phyloP scores from a whole-genome alignment of 2,329 filamentous ascomycete species.

The Sarocladium kiliense region DNA sequence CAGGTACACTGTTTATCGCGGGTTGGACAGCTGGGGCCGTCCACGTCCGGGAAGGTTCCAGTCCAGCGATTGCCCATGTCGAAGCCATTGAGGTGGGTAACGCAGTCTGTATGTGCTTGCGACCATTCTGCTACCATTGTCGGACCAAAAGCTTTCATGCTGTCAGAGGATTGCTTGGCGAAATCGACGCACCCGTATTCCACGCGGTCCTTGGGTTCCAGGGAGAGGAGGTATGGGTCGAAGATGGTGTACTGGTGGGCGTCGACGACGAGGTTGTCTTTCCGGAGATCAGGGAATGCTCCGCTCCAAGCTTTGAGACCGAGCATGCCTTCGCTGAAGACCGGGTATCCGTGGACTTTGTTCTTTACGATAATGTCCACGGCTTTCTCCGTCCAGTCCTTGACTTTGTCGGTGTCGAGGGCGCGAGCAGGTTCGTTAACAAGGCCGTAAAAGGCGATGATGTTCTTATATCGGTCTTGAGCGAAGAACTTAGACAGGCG shows the following conservation, averaged over 20 bases:
- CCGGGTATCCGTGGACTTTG: constrained; percentile 53
- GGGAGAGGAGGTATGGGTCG: constrained; percentile 60
- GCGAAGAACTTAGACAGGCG: constrained; percentile 86
- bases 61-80: constrained; percentile 65
- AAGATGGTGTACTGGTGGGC: constrained; percentile 79
- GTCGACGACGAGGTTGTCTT: constrained; percentile 61
- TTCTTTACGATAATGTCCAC: constrained; percentile 53
- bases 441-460: constrained; percentile 88
- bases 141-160: constrained; percentile 60
- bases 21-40: constrained; percentile 56
- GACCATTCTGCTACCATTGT: constrained; percentile 75
- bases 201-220: constrained; percentile 62
- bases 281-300: constrained; percentile 48
- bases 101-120: constrained; percentile 66
- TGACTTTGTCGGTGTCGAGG: constrained; percentile 1
- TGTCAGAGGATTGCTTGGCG: constrained; percentile 54
- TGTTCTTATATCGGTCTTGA: constrained; percentile 85
- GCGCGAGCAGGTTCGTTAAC: constrained; percentile 72
- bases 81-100: constrained; percentile 61
- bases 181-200: constrained; percentile 65
- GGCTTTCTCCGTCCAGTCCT: constrained; percentile 49
- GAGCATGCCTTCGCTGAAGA: constrained; percentile 71
- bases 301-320: constrained; percentile 68
- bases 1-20: constrained; percentile 51
- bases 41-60: constrained; percentile 58